Conservation (phyloP, 805 yeast genomes). For the Dipodascus albidus region DNA sequence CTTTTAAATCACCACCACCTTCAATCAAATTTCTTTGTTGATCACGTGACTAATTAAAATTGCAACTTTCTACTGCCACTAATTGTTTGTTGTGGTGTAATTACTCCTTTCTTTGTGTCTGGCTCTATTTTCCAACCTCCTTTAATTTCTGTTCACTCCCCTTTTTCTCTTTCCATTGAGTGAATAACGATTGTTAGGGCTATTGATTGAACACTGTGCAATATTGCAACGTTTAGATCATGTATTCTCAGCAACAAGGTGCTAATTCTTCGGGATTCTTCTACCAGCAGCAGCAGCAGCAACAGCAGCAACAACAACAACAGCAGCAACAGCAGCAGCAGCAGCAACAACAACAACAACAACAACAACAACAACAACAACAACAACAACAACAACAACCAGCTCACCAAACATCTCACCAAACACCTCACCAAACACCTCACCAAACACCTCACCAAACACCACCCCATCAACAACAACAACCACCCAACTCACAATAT, state of each 20-base stretch:
- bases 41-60: neutral
- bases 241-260: conserved; percentile 1
- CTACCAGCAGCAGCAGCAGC: conserved; percentile 1
- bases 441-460: no score
- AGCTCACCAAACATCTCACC: no score
- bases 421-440: no score
- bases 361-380: no score
- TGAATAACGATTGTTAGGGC: no score
- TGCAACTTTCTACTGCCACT: neutral
- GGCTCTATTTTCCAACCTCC: conserved; percentile 1
- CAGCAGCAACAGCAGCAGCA: no score
- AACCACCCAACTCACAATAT: neutral
- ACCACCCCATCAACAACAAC: neutral
- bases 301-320: neutral
- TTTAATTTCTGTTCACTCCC: neutral
- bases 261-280: neutral
- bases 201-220: no score
- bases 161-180: neutral
- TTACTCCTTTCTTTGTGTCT: neutral
- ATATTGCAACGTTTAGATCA: neutral
- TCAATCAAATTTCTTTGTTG: neutral
- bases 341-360: no score
- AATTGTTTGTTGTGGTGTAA: neutral
- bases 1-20: neutral
- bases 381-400: no score